Base-by-base conservation (phyloP, 441 rosid species). In the Eruca vesicaria region DNA sequence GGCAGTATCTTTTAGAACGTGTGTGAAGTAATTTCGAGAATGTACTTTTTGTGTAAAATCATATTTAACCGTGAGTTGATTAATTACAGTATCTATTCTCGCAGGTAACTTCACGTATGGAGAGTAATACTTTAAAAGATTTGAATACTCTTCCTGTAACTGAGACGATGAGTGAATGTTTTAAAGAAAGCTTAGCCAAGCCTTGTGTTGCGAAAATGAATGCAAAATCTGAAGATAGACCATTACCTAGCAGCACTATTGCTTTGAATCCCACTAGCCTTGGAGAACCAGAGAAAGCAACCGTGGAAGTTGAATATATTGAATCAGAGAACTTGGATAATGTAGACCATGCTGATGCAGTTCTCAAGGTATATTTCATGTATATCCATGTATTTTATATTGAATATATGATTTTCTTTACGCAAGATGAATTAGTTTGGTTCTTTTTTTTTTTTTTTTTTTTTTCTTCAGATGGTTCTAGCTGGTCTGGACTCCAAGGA, bases 401-500 rank as follows among this genome's bases (percentile, higher is more conserved):
- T 53, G 3, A 9, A 52, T 9, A 4, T 3, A 3, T 18, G 11
- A 4, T 12, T 53, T 9, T 20, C 16, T 14, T 68, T 21, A 3
- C 2, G 16, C 9, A 19, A 56, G 6, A 15, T 14, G 64, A 20
- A 21, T 55, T 0, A 11, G 15, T 9, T 10, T 21, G 26, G 23
- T 16, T 50, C 50, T 41, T 52, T 23, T 64, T 71, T 36, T n/a
- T 18, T 75, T n/a, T n/a, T 50, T 55, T 41, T 52, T 23, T 64
- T 71, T 36, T n/a, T 18, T 75, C 23, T 76, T 61, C 82, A 93
- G 97, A 76, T 78, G 2, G 86, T 90, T 66, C 23, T 89, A 53
- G 56, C 81, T 73, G 90, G 87, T 15, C 85, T 93, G 35, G 89
- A 89, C 62, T 91, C 98, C 67, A 93, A 91, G 81, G 94, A 93